Percentiles rank a stretch among this genome's conserved stretches.
Evolutionary conservation across 208 protist species (phyloP).

Genomic region (Leishmania martiniquensis): DNA sequence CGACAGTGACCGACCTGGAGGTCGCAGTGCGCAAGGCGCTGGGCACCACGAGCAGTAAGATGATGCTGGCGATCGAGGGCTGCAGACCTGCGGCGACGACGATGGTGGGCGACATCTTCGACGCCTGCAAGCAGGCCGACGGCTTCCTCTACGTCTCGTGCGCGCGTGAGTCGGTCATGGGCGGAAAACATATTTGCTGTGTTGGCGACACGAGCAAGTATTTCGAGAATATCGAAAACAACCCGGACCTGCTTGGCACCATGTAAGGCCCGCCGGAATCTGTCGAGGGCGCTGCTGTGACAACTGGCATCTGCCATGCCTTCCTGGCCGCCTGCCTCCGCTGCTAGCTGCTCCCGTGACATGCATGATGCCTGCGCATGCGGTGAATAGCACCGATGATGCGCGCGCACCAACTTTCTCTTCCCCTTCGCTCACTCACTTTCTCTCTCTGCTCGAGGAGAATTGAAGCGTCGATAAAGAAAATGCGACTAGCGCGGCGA

Average conservation of each 20-base stretch:
- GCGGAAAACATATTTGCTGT: slow-evolving; percentile 15
- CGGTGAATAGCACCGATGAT: no score
- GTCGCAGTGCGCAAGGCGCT: slow-evolving; percentile 7
- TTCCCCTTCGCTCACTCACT: no score
- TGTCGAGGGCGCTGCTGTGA: not conserved
- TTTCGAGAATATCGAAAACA: slow-evolving; percentile 22
- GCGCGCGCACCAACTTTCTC: no score
- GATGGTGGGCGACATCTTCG: slow-evolving; percentile 27
- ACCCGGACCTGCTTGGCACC: slow-evolving; percentile 21
- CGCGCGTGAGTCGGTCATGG: slow-evolving; percentile 18
- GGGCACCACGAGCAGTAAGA: not conserved
- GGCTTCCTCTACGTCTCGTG: slow-evolving; percentile 35
- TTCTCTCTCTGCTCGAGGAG: no score
- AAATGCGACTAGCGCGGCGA: no score
- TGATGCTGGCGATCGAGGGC: slow-evolving; percentile 16
- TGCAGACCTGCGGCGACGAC: slow-evolving; percentile 14
- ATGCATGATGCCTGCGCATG: no score
- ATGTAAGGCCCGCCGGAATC: not conserved
- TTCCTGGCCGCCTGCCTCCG: not conserved
- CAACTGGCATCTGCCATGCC: not conserved
- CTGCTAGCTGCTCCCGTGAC: no score
- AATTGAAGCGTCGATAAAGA: no score
- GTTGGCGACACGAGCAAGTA: slow-evolving; percentile 4
- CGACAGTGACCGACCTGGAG: slow-evolving; percentile 14
- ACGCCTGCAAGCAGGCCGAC: slow-evolving; percentile 26